These are phyloP conservation scores for Podospora pseudopauciseta DNA, from an alignment of 495 filamentous ascomycete species.

Conservation along the genomic window DNA sequence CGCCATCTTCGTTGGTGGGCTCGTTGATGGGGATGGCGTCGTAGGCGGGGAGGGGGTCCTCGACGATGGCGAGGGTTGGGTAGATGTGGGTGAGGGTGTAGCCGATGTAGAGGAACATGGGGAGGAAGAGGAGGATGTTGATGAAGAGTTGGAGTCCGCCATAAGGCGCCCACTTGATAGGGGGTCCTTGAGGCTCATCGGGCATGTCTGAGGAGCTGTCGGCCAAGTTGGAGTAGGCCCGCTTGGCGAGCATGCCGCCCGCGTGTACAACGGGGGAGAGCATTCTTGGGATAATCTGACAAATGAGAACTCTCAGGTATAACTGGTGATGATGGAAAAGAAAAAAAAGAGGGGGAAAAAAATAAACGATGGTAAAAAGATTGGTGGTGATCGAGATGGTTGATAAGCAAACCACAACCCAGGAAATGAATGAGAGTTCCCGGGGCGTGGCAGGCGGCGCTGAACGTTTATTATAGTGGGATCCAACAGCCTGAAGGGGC, in stretches of 20 bases:
- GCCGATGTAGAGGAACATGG: slow-evolving; percentile 35
- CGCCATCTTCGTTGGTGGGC: slow-evolving; percentile 21
- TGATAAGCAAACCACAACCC: background rate
- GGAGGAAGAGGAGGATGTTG: slow-evolving; percentile 40
- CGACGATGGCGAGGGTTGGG: slow-evolving; percentile 46
- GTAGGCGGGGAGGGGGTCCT: slow-evolving; percentile 49
- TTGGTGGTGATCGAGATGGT: background rate
- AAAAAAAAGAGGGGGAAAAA: background rate
- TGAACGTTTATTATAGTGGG: background rate
- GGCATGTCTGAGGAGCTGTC: background rate
- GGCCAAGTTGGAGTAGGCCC: background rate
- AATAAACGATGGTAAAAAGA: background rate
- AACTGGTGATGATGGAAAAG: background rate
- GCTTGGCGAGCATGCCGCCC: background rate
- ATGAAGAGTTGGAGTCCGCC: background rate
- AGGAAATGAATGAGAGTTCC: background rate
- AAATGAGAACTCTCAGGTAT: background rate
- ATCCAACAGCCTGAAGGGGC: background rate
- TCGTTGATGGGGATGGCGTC: slow-evolving; percentile 41
- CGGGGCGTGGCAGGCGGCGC: background rate
- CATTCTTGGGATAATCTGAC: slow-evolving; percentile 3
- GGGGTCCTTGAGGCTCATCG: background rate
- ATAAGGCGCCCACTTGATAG: background rate
- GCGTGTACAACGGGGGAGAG: background rate
- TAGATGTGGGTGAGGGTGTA: slow-evolving; percentile 42